Evolutionary conservation across 2,329 filamentous ascomycete genomes (phyloP).

Genomic region (Stagonosporopsis rhizophila): DNA sequence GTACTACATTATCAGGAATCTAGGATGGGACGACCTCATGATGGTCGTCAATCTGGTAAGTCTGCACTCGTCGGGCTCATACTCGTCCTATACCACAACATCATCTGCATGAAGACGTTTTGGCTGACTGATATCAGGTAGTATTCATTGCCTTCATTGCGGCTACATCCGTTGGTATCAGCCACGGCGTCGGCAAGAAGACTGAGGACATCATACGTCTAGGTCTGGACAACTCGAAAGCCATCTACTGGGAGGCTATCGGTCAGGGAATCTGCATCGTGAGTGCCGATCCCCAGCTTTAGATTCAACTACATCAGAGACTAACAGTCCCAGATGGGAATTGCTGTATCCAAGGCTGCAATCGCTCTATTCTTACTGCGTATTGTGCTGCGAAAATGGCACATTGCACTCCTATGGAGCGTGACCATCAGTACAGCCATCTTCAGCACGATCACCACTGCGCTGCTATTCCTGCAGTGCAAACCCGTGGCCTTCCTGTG

Average conservation of each 20-base stretch:
- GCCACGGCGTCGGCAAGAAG: constrained; percentile 38
- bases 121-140: constrained; percentile 17
- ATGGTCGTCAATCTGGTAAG: constrained; percentile 40
- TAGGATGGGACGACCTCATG: constrained; percentile 41
- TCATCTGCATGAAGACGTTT: neutral
- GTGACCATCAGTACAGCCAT: constrained; percentile 37
- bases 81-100: neutral
- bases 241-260: constrained; percentile 43
- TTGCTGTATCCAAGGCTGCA: constrained; percentile 40
- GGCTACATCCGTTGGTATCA: constrained; percentile 34
- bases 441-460: constrained; percentile 37
- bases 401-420: constrained; percentile 41
- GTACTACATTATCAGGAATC: constrained; percentile 33
- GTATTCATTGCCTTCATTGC: constrained; percentile 37
- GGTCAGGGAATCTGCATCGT: constrained; percentile 40
- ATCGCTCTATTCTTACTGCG: constrained; percentile 43
- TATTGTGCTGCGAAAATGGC: constrained; percentile 39
- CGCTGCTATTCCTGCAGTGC: constrained; percentile 39
- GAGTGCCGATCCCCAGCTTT: neutral
- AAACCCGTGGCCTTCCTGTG: constrained; percentile 36
- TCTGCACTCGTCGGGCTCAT: neutral
- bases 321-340: constrained; percentile 28
- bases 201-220: constrained; percentile 28
- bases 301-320: neutral
- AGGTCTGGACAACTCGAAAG: constrained; percentile 35